phyloP scores from a whole-genome alignment of 352 stramenopile species.

The Lagenidium sp. region DNA sequence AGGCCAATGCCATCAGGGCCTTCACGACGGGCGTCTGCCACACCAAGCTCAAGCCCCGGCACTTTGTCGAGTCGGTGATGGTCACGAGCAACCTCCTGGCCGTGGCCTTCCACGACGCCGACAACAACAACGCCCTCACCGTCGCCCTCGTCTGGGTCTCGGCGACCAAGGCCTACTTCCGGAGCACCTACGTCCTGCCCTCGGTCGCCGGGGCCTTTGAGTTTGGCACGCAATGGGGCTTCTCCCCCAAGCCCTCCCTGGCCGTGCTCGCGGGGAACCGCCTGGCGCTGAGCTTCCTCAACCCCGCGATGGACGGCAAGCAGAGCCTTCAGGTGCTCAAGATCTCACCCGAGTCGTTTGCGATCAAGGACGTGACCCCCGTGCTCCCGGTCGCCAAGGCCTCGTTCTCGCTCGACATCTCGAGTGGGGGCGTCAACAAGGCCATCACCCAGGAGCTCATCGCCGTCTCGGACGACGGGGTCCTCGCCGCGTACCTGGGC shows the following conservation, averaged over 20 bases:
- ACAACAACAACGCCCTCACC: slow-evolving; percentile 51
- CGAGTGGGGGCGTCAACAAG: slow-evolving; percentile 1
- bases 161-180: slow-evolving; percentile 25
- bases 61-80: slow-evolving; percentile 30
- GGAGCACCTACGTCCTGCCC: slow-evolving; percentile 29
- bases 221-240: slow-evolving; percentile 24
- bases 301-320: slow-evolving; percentile 31
- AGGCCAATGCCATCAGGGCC: slow-evolving; percentile 5
- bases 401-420: slow-evolving; percentile 22
- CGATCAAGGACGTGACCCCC: slow-evolving; percentile 38
- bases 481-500: slow-evolving; percentile 36
- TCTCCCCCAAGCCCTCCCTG: slow-evolving; percentile 27
- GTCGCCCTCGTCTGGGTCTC: slow-evolving; percentile 20
- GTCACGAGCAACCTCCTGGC: slow-evolving; percentile 30
- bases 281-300: slow-evolving; percentile 55
- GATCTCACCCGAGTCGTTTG: slow-evolving; percentile 28
- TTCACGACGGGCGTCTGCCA: slow-evolving; percentile 36
- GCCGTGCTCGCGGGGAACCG: slow-evolving; percentile 35
- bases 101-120: slow-evolving; percentile 42
- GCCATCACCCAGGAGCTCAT: slow-evolving; percentile 34
- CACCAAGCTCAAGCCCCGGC: slow-evolving; percentile 23
- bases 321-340: slow-evolving; percentile 36
- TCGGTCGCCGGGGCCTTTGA: slow-evolving; percentile 35
- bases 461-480: slow-evolving; percentile 28
- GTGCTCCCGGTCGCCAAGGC: slow-evolving; percentile 25